Base-by-base conservation (phyloP, 306 rosid species). In the Cucumis hystrix region DNA sequence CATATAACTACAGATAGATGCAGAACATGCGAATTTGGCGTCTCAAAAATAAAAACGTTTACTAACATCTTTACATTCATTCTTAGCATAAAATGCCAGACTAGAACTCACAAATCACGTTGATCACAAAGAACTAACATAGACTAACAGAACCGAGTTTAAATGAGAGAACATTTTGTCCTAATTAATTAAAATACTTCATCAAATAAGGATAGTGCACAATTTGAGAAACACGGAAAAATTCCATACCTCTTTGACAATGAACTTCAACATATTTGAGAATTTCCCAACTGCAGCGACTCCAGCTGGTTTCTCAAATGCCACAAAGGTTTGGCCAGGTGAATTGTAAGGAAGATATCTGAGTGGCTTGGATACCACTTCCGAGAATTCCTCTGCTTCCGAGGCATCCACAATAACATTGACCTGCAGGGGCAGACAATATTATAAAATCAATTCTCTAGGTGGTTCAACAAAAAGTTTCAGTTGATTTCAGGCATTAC, bases 261-360 rank as follows among this genome's bases (percentile, higher is more conserved):
- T 54, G 58, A 78, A 78, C 65, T 78, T 95, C 87, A 95, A 81
- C 41, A 74, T 60, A 80, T 95, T 95, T 20, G 96, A 86, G 85
- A 94, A 90, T 78, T 94, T 94, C 79, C 98, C 98, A 72, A 82
- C 87, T 3, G 88, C 84, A 75, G 90, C 87, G 61, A 88, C 86
- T 80, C 96, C 97, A 84, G 86, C 92, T 17, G 96, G 96, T 77
- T 89, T 94, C 89, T 92, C 96, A 83, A 91, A 92, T 52, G 96
- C 96, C 87, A 92, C 87, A 79, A 89, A 94, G 70, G 86, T 89
- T 83, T 92, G 96, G 25, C 96, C 97, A 77, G 97, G 97, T 65
- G 97, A 85, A 83, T 94, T 97, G 77, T 92, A 92, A 73, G 97
- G 98, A 85, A 94, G 97, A 79, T 97, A 86, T 69, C 86, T 88